Conservation (phyloP, 768 basidiomycete genomes). For the Boletus eberwhitei region DNA sequence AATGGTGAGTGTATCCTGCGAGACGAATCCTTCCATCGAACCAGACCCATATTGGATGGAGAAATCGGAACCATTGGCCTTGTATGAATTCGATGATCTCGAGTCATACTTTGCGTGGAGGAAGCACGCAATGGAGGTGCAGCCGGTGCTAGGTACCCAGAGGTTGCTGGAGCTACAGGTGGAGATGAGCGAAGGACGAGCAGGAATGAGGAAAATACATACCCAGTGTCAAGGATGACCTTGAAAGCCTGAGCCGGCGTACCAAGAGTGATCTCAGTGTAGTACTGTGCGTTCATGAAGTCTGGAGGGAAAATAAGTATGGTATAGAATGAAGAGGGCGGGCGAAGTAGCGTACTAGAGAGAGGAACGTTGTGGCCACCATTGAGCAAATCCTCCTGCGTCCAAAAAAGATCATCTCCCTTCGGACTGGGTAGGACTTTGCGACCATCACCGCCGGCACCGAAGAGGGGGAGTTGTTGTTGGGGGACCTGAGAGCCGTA, state of each 20-base stretch:
- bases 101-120: conserved; percentile 93
- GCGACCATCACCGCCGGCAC: conserved; percentile 72
- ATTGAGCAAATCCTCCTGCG: conserved; percentile 63
- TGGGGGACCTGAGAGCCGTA: conserved; percentile 57
- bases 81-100: conserved; percentile 74
- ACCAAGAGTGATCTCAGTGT: conserved; percentile 80
- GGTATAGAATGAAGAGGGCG: background rate
- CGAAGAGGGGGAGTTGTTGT: conserved; percentile 61
- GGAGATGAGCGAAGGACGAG: conserved; percentile 20
- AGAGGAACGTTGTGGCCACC: conserved; percentile 88
- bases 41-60: conserved; percentile 94
- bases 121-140: conserved; percentile 91
- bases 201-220: conserved; percentile 1
- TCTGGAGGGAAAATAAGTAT: conserved; percentile 45
- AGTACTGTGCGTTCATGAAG: conserved; percentile 99
- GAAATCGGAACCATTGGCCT: conserved; percentile 85
- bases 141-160: conserved; percentile 83
- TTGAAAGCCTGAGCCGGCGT: conserved; percentile 87
- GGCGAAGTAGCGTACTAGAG: conserved; percentile 46
- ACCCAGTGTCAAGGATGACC: conserved; percentile 94
- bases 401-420: conserved; percentile 72
- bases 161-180: conserved; percentile 78
- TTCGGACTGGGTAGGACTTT: conserved; percentile 45
- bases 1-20: conserved; percentile 73
- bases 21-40: conserved; percentile 95